These are phyloP conservation scores for Zygoascus tannicola DNA, from an alignment of 805 yeast species.

Conservation along the genomic window DNA sequence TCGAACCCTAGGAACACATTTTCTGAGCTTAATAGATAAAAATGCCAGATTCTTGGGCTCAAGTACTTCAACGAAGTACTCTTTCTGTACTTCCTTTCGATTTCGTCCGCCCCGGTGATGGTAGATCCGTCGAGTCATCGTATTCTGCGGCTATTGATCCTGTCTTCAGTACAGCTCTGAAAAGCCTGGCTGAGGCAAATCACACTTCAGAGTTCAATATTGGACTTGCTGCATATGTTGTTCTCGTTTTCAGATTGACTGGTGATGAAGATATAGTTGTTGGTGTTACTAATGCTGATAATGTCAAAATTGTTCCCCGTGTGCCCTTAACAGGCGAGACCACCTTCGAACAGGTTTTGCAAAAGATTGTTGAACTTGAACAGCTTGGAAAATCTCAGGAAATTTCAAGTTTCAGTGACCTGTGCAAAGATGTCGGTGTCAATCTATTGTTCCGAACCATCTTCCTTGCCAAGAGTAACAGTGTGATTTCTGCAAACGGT, in stretches of 20 bases:
- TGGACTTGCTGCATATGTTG: constrained; percentile 58
- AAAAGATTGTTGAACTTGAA: constrained; percentile 27
- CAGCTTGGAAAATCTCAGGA: constrained; percentile 28
- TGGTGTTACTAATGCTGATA: constrained; percentile 52
- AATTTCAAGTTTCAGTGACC: constrained; percentile 44
- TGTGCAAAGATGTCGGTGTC: constrained; percentile 46
- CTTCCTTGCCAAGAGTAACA: constrained; percentile 8
- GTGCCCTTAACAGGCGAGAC: constrained; percentile 32
- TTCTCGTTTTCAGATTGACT: constrained; percentile 66
- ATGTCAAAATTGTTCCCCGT: constrained; percentile 50
- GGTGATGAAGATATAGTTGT: constrained; percentile 93
- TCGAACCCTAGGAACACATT: too few relatives aligned
- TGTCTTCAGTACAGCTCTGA: constrained; percentile 3
- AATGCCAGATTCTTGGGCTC: constrained; percentile 41
- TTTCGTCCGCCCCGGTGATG: constrained; percentile 65
- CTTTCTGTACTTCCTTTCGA: constrained; percentile 84
- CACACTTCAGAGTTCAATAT: constrained; percentile 36
- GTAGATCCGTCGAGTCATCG: constrained; percentile 57
- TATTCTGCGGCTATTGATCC: constrained; percentile 28
- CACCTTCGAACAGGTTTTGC: constrained; percentile 43
- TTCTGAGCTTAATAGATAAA: too few relatives aligned
- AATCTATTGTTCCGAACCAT: constrained; percentile 52
- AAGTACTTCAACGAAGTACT: constrained; percentile 66
- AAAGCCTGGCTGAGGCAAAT: constrained; percentile 15
- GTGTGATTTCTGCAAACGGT: constrained; percentile 10